Evolutionary conservation across 768 basidiomycete species (phyloP), one percentile per base, ranked within the genome.

Genomic region (Termitomyces sp.): DNA sequence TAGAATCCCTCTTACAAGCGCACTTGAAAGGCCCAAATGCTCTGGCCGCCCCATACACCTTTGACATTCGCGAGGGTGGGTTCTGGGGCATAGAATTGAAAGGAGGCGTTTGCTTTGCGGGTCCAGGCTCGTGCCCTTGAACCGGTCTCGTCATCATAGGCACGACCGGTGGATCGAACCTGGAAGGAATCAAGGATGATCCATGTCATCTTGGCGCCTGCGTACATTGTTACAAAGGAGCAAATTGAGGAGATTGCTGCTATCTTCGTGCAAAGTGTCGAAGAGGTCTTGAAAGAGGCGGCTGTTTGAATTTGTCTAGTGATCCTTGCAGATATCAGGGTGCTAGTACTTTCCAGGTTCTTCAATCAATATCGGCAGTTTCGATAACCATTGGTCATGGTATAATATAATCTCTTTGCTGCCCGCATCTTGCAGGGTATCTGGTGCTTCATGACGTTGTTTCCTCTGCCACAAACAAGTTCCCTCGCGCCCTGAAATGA

Each of bases 31-130:
- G 78, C 0, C 81, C 83, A 8, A 82, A 80, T 62, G 73, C 82
- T n/a, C 65, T 75, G 43, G 81, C 86, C 35, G 81, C 82, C 27
- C 87, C 86, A 0, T 87, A 81, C 67, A 80, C 82, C 4, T 90
- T 87, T 65, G 91, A 93, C 67, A 82, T 93, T 58, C 86, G 94
- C 29, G 93, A 94, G 10, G 83, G 84, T 34, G 80, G 85, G 29
- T 92, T 94, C 74, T 93, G 89, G 88, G 87, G 77, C 23, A 73
- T 95, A 53, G 92, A 95, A 67, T 93, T 92, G 77, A 61, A 80
- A 77, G 3, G 59, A 79, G 47, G 68, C 69, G 35, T 90, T 93
- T 63, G 90, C 84, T 17, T 82, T 85, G 71, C 75, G 82, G 21
- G 79, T 89, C 16, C 92, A 92, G 69, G 87, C 83, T 29, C 82